These are phyloP conservation scores for Terana coerulea DNA, from an alignment of 768 basidiomycete genomes.

Conservation along the genomic window DNA sequence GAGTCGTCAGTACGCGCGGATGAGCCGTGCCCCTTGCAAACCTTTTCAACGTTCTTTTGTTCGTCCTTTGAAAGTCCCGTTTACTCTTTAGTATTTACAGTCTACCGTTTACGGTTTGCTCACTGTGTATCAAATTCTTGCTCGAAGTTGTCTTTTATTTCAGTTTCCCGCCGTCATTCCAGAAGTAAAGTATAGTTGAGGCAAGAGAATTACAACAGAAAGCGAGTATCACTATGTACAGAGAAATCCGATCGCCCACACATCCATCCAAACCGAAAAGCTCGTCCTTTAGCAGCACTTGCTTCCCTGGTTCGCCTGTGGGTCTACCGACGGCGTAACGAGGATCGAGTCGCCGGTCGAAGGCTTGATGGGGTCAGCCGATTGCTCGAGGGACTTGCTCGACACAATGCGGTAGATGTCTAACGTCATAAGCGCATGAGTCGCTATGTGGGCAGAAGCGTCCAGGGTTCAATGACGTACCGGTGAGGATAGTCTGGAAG, in stretches of 20 bases:
- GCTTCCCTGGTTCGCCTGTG: constrained; percentile 49
- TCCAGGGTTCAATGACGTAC: constrained; percentile 52
- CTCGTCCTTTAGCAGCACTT: constrained; percentile 54
- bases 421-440: constrained; percentile 26
- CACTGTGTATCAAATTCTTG: no score
- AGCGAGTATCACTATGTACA: constrained; percentile 17
- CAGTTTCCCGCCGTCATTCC: no score
- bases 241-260: constrained; percentile 10
- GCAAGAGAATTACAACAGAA: constrained; percentile 15
- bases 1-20: constrained; percentile 78
- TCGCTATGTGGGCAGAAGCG: not conserved
- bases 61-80: not conserved
- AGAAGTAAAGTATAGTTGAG: no score
- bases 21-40: constrained; percentile 73
- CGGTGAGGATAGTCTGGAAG: constrained; percentile 94
- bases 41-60: constrained; percentile 53
- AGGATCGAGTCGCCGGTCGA: constrained; percentile 81
- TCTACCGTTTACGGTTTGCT: no score
- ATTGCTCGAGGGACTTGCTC: constrained; percentile 89
- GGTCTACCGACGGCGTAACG: constrained; percentile 72
- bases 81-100: no score
- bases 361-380: constrained; percentile 72
- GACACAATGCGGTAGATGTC: constrained; percentile 99
- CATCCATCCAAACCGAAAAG: constrained; percentile 4
- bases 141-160: no score